Percentiles rank a stretch among this genome's conserved stretches.
Evolutionary conservation across 306 rosid species (phyloP).

Genomic region (Arachis stenosperma): DNA sequence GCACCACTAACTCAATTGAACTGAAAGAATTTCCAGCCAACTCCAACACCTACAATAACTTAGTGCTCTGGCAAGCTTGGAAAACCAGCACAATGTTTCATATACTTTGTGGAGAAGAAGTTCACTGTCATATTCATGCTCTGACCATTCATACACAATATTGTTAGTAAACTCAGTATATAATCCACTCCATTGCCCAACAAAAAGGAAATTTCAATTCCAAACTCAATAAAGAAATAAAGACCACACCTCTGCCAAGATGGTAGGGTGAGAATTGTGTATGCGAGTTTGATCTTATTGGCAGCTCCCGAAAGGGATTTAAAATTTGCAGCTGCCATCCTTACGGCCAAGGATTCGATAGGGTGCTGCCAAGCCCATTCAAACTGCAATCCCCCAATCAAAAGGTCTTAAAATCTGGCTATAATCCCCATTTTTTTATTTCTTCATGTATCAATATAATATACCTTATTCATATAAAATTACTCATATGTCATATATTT

Average conservation of each 20-base stretch:
- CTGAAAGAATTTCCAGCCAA: no score
- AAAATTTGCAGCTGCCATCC: slow-evolving; percentile 80
- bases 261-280: slow-evolving; percentile 91
- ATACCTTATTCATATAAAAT: no score
- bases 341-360: slow-evolving; percentile 80
- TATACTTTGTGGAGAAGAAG: slow-evolving; percentile 84
- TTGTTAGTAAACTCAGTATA: slow-evolving; percentile 25
- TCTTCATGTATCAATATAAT: no score
- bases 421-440: neutral
- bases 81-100: slow-evolving; percentile 72
- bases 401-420: neutral
- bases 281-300: slow-evolving; percentile 88
- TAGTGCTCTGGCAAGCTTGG: slow-evolving; percentile 67
- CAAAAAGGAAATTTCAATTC: slow-evolving; percentile 5
- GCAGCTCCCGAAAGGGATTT: slow-evolving; percentile 86
- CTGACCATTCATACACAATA: slow-evolving; percentile 35
- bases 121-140: slow-evolving; percentile 84
- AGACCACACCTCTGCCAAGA: slow-evolving; percentile 76
- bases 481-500: no score
- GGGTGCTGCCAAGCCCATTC: slow-evolving; percentile 99
- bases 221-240: neutral
- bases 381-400: slow-evolving; percentile 63
- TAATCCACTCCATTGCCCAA: slow-evolving; percentile 4
- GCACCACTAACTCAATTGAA: no score
- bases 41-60: no score